Percentiles rank a stretch among this genome's conserved stretches.
Evolutionary conservation across 306 rosid species (phyloP).

Genomic region (Dryas drummondii): DNA sequence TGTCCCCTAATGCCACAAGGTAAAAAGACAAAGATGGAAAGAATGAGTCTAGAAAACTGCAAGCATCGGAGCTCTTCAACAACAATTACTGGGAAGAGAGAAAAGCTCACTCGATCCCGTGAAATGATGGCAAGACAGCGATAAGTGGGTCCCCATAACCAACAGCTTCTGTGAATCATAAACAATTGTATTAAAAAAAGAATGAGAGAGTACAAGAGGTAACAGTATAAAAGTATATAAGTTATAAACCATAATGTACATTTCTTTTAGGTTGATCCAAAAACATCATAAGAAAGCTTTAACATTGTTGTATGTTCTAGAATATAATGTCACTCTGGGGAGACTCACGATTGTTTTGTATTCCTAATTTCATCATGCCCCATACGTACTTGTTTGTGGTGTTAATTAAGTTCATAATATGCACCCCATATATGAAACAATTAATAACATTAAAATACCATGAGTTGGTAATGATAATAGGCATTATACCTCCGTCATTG

Average conservation of each 20-base stretch:
- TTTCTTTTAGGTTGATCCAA: background rate
- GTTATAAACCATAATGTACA: background rate
- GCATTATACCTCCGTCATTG: slow-evolving; percentile 76
- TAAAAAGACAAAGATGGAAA: background rate
- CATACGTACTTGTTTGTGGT: background rate
- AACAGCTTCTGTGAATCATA: slow-evolving; percentile 73
- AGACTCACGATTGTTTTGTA: background rate
- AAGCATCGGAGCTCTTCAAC: slow-evolving; percentile 24
- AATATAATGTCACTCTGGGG: background rate
- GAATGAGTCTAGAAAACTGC: slow-evolving; percentile 14
- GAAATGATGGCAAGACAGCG: slow-evolving; percentile 88
- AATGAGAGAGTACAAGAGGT: slow-evolving; percentile 3
- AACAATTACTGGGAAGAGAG: slow-evolving; percentile 19
- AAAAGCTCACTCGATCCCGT: slow-evolving; percentile 58
- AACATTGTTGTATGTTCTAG: background rate
- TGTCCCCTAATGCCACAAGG: background rate
- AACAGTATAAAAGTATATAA: too few species aligned
- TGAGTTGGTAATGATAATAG: slow-evolving; percentile 4
- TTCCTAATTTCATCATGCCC: background rate
- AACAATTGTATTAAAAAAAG: slow-evolving; percentile 8
- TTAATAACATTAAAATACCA: background rate
- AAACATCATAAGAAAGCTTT: background rate
- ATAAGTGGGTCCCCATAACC: slow-evolving; percentile 87
- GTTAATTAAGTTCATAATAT: background rate
- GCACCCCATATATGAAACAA: slow-evolving; percentile 10